Conservation (phyloP, 768 basidiomycete species). For the Clathrus columnatus region DNA sequence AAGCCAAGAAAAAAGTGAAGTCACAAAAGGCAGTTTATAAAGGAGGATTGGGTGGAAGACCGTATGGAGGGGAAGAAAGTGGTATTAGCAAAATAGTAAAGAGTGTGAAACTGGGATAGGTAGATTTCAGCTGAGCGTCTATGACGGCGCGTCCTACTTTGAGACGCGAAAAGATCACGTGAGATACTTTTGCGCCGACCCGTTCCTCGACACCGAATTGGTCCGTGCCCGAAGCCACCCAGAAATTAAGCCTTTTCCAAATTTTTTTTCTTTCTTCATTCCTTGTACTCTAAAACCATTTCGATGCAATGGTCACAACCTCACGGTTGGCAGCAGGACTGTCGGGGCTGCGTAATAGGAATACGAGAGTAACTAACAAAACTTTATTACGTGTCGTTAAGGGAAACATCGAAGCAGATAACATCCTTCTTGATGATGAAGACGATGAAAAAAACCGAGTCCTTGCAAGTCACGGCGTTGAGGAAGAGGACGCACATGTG, state of each 20-base stretch:
- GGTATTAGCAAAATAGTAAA: constrained; percentile 86
- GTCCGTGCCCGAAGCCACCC: constrained; percentile 10
- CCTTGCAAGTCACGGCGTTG: constrained; percentile 78
- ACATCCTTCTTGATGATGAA: constrained; percentile 64
- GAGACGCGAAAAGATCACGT: constrained; percentile 10
- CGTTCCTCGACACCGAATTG: constrained; percentile 11
- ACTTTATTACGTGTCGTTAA: constrained; percentile 78
- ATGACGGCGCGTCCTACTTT: background rate
- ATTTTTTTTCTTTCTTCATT: background rate
- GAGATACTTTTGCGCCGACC: constrained; percentile 9
- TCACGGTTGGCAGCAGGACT: constrained; percentile 9
- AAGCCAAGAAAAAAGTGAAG: constrained; percentile 86
- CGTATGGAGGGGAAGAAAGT: constrained; percentile 85
- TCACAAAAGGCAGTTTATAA: constrained; percentile 92
- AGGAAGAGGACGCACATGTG: constrained; percentile 90
- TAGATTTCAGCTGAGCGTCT: background rate
- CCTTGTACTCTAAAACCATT: constrained; percentile 4
- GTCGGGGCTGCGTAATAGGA: constrained; percentile 50
- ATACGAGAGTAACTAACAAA: constrained; percentile 81
- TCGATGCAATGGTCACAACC: constrained; percentile 10
- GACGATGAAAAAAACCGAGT: constrained; percentile 80
- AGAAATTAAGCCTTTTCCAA: constrained; percentile 6
- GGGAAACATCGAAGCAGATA: constrained; percentile 74
- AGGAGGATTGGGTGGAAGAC: constrained; percentile 66
- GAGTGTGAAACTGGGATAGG: constrained; percentile 55